Evolutionary conservation across 169 alveolate genomes (phyloP).

Genomic region (Plasmodium berghei): DNA sequence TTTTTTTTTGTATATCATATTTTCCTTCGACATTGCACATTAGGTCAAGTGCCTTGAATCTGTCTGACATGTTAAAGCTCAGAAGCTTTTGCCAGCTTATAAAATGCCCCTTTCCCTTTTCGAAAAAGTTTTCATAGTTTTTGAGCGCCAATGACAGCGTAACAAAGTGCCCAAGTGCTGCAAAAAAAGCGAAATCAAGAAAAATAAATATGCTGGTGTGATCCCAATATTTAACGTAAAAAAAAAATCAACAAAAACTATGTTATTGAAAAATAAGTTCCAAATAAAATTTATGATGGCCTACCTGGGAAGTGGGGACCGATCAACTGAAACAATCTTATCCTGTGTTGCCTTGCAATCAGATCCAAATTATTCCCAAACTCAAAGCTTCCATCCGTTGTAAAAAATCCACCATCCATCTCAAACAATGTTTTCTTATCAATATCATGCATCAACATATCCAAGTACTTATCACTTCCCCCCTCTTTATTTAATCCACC

Average conservation of each 20-base stretch:
- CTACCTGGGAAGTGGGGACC: too few relatives aligned
- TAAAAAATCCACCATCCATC: too few relatives aligned
- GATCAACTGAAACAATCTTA: too few relatives aligned
- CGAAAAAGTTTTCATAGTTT: conserved; percentile 19
- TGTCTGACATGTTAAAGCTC: conserved; percentile 13
- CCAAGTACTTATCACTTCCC: too few relatives aligned
- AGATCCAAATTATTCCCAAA: too few relatives aligned
- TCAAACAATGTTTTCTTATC: too few relatives aligned
- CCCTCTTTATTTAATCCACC: too few relatives aligned
- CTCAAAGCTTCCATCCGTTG: too few relatives aligned
- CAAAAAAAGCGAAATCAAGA: background rate
- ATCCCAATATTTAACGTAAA: too few relatives aligned
- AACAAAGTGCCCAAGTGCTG: conserved; percentile 42
- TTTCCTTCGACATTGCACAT: conserved; percentile 28
- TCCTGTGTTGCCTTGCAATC: too few relatives aligned
- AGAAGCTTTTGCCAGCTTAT: conserved; percentile 61
- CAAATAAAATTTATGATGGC: background rate
- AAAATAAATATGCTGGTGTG: background rate
- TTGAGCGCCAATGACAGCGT: conserved; percentile 23
- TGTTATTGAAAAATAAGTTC: background rate
- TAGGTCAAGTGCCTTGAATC: conserved; percentile 36
- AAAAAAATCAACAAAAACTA: background rate
- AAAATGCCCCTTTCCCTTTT: conserved; percentile 5
- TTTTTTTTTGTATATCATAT: conserved; percentile 3
- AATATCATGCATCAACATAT: too few relatives aligned